Percentiles rank a stretch among this genome's conserved stretches.
Evolutionary conservation across 106 monocot genomes (phyloP).

Genomic region (Ottelia alismoides): DNA sequence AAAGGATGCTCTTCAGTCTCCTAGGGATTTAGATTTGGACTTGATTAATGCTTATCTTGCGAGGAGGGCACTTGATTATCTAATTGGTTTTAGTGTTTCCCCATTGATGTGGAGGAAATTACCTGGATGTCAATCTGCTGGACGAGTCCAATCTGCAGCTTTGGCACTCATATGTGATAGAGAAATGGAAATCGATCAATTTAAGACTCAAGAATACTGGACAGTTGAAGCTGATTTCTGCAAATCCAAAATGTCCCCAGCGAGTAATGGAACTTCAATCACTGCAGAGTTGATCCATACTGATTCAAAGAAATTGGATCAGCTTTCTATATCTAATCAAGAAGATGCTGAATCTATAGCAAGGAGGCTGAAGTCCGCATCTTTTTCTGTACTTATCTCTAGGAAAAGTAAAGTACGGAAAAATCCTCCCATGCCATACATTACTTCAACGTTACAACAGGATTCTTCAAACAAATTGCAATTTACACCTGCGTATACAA

Average conservation of each 20-base stretch:
- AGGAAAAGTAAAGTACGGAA: slow-evolving; percentile 42
- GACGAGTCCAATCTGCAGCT: slow-evolving; percentile 95
- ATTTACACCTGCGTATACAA: slow-evolving; percentile 65
- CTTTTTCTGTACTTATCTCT: slow-evolving; percentile 44
- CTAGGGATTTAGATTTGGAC: slow-evolving; percentile 62
- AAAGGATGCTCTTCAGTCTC: slow-evolving; percentile 61
- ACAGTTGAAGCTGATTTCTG: slow-evolving; percentile 46
- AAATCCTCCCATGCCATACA: slow-evolving; percentile 87
- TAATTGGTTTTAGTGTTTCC: slow-evolving; percentile 92
- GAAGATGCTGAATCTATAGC: slow-evolving; percentile 45
- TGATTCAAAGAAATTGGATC: slow-evolving; percentile 55
- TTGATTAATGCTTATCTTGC: slow-evolving; percentile 98
- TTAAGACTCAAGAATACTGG: slow-evolving; percentile 81
- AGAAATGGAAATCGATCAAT: slow-evolving; percentile 79
- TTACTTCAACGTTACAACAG: slow-evolving; percentile 89
- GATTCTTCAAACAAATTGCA: slow-evolving; percentile 73
- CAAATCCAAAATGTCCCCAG: no score
- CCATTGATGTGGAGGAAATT: slow-evolving; percentile 88
- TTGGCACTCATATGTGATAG: slow-evolving; percentile 83
- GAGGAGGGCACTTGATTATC: slow-evolving; percentile 84
- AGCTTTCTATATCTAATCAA: slow-evolving; percentile 43
- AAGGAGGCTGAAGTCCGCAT: slow-evolving; percentile 26
- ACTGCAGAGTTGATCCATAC: slow-evolving; percentile 45
- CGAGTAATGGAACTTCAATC: slow-evolving; percentile 13
- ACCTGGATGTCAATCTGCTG: slow-evolving; percentile 93